These are phyloP conservation scores for Hypericum perforatum DNA, from an alignment of 345 rosid species.

Conservation along the genomic window DNA sequence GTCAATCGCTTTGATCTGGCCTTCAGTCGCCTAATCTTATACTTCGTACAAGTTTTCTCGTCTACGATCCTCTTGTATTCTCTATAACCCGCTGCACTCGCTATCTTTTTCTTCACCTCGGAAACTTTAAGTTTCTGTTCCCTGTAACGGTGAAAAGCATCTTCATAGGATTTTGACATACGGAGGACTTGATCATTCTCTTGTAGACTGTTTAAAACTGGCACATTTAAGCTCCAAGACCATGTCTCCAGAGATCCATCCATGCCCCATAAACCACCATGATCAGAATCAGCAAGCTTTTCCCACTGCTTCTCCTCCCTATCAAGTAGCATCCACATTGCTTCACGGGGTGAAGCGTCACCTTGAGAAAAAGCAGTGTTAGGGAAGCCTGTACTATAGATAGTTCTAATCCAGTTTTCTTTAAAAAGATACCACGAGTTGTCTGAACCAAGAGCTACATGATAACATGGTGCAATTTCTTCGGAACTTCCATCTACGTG, in stretches of 20 bases:
- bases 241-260: constrained; percentile 94
- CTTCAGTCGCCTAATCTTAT: constrained; percentile 68
- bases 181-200: constrained; percentile 55
- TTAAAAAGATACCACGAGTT: constrained; percentile 89
- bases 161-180: constrained; percentile 49
- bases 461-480: constrained; percentile 44
- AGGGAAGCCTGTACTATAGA: constrained; percentile 76
- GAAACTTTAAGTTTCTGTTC: constrained; percentile 66
- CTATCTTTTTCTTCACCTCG: constrained; percentile 69
- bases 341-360: constrained; percentile 69
- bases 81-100: constrained; percentile 69
- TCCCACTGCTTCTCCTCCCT: constrained; percentile 69
- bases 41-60: constrained; percentile 46
- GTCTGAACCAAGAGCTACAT: constrained; percentile 90
- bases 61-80: constrained; percentile 76
- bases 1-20: constrained; percentile 56
- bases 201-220: constrained; percentile 74
- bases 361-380: constrained; percentile 52
- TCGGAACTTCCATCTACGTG: constrained; percentile 19
- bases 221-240: constrained; percentile 96
- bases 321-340: constrained; percentile 50
- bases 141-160: constrained; percentile 53
- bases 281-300: constrained; percentile 59
- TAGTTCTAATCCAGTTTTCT: constrained; percentile 71
- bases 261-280: constrained; percentile 68